Evolutionary conservation across 75 land plant species (phyloP).

Genomic region (Ceratopteris richardii): DNA sequence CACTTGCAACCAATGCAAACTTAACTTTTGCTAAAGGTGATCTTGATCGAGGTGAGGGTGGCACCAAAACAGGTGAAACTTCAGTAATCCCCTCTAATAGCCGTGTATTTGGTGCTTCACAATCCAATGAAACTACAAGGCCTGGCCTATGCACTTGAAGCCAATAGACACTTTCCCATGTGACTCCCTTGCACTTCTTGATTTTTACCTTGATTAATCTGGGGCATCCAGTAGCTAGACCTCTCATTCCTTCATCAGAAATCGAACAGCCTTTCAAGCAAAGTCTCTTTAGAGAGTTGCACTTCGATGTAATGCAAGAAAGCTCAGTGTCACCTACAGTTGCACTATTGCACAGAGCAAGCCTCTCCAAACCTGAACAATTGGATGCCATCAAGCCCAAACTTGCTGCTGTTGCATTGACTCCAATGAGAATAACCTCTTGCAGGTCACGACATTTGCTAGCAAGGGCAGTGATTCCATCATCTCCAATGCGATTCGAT

Average conservation of each 20-base stretch:
- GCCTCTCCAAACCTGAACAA: slow-evolving; percentile 55
- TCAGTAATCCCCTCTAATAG: background rate
- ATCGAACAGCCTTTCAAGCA: slow-evolving; percentile 92
- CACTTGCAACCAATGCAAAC: slow-evolving; percentile 15
- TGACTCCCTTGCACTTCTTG: slow-evolving; percentile 82
- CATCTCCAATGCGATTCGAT: slow-evolving; percentile 76
- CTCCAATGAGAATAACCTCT: slow-evolving; percentile 80
- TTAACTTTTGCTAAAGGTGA: slow-evolving; percentile 16
- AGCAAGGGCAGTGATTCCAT: slow-evolving; percentile 57
- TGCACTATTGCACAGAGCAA: slow-evolving; percentile 83
- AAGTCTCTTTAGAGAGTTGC: slow-evolving; percentile 63
- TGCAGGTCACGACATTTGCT: slow-evolving; percentile 52
- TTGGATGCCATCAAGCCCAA: slow-evolving; percentile 53
- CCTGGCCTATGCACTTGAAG: slow-evolving; percentile 43
- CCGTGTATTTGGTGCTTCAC: slow-evolving; percentile 1
- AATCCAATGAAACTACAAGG: slow-evolving; percentile 34
- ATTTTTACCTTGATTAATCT: slow-evolving; percentile 83
- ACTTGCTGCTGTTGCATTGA: slow-evolving; percentile 60
- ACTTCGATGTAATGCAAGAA: slow-evolving; percentile 57
- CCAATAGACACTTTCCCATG: slow-evolving; percentile 53
- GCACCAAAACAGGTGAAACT: background rate
- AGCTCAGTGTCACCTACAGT: slow-evolving; percentile 82
- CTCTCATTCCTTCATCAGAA: slow-evolving; percentile 69
- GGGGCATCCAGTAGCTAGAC: slow-evolving; percentile 73
- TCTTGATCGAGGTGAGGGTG: slow-evolving; percentile 7